Percentiles rank a stretch among this genome's conserved stretches.
Evolutionary conservation across 2,329 filamentous ascomycete genomes (phyloP).

Genomic region (Stromatinia cepivora): DNA sequence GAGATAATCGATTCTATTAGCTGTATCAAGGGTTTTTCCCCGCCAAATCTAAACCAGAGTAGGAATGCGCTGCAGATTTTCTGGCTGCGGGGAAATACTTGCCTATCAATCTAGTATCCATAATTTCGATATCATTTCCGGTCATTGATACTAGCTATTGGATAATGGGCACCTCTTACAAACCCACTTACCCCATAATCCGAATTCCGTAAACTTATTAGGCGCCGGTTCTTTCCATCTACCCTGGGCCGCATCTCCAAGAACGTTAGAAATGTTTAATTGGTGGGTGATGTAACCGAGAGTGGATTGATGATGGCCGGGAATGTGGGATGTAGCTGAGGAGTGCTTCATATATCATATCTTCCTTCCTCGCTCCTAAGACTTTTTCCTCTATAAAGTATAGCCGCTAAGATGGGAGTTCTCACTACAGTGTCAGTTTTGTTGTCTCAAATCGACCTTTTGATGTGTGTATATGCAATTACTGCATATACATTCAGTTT

Average conservation of each 20-base stretch:
- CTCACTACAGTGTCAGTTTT: neutral
- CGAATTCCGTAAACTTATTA: too few relatives aligned
- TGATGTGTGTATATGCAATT: neutral
- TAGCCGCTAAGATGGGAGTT: neutral
- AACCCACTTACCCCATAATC: too few relatives aligned
- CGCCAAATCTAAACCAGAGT: too few relatives aligned
- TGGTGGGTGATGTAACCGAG: neutral
- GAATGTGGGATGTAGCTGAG: neutral
- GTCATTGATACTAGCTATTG: too few relatives aligned
- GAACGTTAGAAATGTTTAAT: neutral
- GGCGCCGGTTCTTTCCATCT: too few relatives aligned
- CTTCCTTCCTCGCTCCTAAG: neutral
- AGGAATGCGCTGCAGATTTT: too few relatives aligned
- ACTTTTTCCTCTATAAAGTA: neutral
- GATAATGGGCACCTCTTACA: too few relatives aligned
- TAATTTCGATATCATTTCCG: too few relatives aligned
- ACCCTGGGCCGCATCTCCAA: neutral
- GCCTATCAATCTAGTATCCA: too few relatives aligned
- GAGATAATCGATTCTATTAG: too few relatives aligned
- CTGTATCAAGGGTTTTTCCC: too few relatives aligned
- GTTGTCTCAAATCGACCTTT: neutral
- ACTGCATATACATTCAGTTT: constrained; percentile 12
- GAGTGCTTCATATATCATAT: neutral
- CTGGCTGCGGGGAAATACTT: too few relatives aligned
- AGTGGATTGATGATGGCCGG: neutral